Conservation (phyloP, 345 rosid genomes). For the Psidium friedrichsthalianum region DNA sequence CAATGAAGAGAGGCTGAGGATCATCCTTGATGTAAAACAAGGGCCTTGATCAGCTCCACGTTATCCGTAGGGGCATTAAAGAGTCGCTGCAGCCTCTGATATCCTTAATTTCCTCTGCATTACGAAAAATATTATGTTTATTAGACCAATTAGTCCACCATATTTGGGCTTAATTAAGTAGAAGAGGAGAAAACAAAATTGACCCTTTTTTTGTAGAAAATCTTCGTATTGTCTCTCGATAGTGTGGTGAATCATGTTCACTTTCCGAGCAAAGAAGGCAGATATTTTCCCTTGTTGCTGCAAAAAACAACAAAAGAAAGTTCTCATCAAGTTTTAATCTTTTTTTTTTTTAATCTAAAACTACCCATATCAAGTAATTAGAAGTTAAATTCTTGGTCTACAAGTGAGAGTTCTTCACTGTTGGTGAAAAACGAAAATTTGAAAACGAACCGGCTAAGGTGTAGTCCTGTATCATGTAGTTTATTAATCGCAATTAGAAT, state of each 20-base stretch:
- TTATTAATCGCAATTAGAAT: background rate
- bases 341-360: background rate
- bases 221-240: background rate
- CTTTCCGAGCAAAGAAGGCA: background rate
- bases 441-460: background rate
- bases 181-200: background rate
- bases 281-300: background rate
- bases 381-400: background rate
- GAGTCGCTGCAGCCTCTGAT: slow-evolving; percentile 18
- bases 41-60: slow-evolving; percentile 24
- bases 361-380: background rate
- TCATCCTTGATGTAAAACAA: slow-evolving; percentile 31
- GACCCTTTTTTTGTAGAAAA: slow-evolving; percentile 4
- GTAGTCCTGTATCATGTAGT: background rate
- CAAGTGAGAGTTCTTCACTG: background rate
- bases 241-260: slow-evolving; percentile 1
- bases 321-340: background rate
- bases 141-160: background rate
- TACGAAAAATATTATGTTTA: background rate
- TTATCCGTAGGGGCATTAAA: slow-evolving; percentile 23
- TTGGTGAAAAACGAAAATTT: background rate
- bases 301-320: background rate
- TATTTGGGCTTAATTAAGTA: background rate
- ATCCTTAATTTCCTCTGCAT: slow-evolving; percentile 28
- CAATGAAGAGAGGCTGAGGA: slow-evolving; percentile 24